A percentile compares a stretch with the other conserved stretches of the same genome.
Conservation (phyloP, 2,329 filamentous ascomycete genomes). For the Chaetomiaceae sp. region DNA sequence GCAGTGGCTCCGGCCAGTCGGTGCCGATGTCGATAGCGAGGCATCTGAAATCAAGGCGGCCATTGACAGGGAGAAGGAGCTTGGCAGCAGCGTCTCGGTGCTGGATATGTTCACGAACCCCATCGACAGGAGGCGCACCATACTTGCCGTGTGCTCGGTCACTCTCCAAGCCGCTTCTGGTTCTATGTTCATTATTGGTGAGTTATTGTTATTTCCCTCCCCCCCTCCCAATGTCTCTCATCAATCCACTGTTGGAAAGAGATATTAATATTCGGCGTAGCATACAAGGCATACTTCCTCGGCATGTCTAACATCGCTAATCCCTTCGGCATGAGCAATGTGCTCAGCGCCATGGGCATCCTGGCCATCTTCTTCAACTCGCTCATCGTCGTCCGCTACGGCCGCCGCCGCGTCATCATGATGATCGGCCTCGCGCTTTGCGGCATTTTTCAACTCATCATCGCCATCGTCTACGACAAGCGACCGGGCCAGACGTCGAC, state of each 20-base stretch:
- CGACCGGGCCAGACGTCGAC: conserved; percentile 35
- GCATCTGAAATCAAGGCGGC: conserved; percentile 37
- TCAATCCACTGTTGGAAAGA: background rate
- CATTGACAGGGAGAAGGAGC: conserved; percentile 33
- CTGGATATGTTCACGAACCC: conserved; percentile 49
- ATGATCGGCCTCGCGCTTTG: conserved; percentile 48
- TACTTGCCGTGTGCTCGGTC: conserved; percentile 45
- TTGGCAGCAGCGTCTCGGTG: conserved; percentile 34
- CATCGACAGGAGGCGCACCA: conserved; percentile 47
- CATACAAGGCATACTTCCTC: conserved; percentile 57
- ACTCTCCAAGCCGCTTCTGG: conserved; percentile 50
- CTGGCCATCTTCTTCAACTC: conserved; percentile 52
- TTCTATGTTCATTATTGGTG: conserved; percentile 54
- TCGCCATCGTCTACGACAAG: conserved; percentile 49
- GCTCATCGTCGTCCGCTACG: conserved; percentile 48
- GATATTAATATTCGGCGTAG: conserved; percentile 30
- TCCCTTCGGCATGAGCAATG: conserved; percentile 54
- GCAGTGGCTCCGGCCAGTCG: conserved; percentile 35
- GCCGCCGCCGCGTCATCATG: conserved; percentile 51
- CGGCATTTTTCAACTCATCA: conserved; percentile 50
- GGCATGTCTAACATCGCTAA: conserved; percentile 53
- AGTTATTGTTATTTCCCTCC: conserved; percentile 11
- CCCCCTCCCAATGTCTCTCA: background rate
- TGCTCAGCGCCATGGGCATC: conserved; percentile 50
- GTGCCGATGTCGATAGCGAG: conserved; percentile 32